These are phyloP conservation scores for Alternaria tenuissima DNA, from an alignment of 2,329 filamentous ascomycete species.

Conservation along the genomic window DNA sequence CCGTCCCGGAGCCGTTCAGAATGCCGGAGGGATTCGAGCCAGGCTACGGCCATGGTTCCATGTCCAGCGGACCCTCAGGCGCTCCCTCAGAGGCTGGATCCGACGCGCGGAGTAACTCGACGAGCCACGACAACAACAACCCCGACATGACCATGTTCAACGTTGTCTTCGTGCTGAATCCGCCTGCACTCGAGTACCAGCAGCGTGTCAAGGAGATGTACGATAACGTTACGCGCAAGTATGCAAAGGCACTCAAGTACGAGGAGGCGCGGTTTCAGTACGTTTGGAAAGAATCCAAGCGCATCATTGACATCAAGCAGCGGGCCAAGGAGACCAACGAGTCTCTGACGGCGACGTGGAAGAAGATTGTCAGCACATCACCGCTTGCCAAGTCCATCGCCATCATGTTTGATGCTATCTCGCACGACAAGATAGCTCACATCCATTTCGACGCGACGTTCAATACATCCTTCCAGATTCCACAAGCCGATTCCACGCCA, in stretches of 20 bases:
- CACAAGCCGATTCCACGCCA: constrained; percentile 70
- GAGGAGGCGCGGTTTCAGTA: constrained; percentile 91
- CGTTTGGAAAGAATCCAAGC: constrained; percentile 88
- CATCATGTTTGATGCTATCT: constrained; percentile 82
- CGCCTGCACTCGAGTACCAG: constrained; percentile 78
- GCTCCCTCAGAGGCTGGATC: constrained; percentile 49
- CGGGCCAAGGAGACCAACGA: constrained; percentile 75
- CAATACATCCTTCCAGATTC: constrained; percentile 70
- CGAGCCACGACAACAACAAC: constrained; percentile 60
- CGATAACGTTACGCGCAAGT: constrained; percentile 86
- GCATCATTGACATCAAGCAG: constrained; percentile 81
- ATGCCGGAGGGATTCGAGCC: constrained; percentile 51
- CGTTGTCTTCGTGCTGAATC: constrained; percentile 88
- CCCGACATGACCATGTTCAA: constrained; percentile 96
- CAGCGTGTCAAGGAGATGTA: constrained; percentile 80
- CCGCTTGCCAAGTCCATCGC: constrained; percentile 84
- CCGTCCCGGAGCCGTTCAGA: constrained; percentile 36
- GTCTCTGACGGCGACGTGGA: constrained; percentile 74
- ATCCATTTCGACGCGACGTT: constrained; percentile 73
- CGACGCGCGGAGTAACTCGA: constrained; percentile 51
- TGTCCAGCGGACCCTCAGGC: constrained; percentile 36
- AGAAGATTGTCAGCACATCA: constrained; percentile 73
- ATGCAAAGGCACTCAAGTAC: constrained; percentile 91
- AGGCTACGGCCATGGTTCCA: constrained; percentile 50
- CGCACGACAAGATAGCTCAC: constrained; percentile 84